Base-by-base conservation (phyloP, 2,329 filamentous ascomycete species). In the Sphaceloma murrayae region DNA sequence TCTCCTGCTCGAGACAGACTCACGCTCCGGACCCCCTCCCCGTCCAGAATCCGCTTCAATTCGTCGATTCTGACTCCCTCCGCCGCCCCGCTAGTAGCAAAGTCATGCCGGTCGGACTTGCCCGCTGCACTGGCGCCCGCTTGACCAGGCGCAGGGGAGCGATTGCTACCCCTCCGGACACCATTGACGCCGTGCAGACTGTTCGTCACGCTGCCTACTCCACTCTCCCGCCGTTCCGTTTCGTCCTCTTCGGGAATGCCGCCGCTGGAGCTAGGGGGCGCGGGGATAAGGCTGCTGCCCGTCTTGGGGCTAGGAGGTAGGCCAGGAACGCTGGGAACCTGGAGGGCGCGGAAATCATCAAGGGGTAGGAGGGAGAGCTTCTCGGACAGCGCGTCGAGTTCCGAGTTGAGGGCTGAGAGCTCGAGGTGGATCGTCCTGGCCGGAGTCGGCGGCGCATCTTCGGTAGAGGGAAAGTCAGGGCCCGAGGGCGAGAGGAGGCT, bases 291-390 rank as follows among this genome's bases (percentile, higher is more conserved):
- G 60, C 42, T 58, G 51, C 67, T 70, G 7, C 70, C 70, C 16
- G 24, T 33, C 33, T 31, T 46, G 8, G 43, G 34, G 3, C 32
- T 55, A 30, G 89, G 77, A 13, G 72, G 66, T 14, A 81, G 73
- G 8, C 88, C 58, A 1, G 72, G 62, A 16, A 79, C 68, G 3
- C 85, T 74, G 1, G 88, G 88, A 13, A 89, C 65, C 14, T 75
- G 72, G 31, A 95, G 71, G 36, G 74, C 77, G 46, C 77, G 72
- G 22, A 91, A 82, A 50, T 91, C 85, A 55, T 94, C 85, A 3
- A 86, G 69, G 56, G 94, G 86, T 6, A 94, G 67, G 10, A 93
- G 65, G 19, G 85, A 66, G 21, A 93, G 73, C 53, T 94, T 86
- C 7, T 31, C 16, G 4, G 14, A 21, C 3, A 27, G 46, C 10